Base-by-base conservation (phyloP, 371 early-diverging fungal species). In the Nematocida minor region DNA sequence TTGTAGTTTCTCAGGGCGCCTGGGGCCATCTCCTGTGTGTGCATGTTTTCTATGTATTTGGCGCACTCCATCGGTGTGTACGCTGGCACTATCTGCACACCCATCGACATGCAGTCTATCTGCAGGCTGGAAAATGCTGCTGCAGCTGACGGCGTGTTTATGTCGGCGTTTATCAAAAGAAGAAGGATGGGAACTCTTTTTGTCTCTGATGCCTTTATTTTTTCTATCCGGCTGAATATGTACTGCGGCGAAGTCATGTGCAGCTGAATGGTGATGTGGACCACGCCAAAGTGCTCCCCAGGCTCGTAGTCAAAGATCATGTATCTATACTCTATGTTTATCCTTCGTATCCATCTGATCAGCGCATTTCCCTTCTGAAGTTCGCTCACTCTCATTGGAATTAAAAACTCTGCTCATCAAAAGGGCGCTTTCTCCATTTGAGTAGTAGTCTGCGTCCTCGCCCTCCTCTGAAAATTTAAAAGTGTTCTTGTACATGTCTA, bases 381-480 rank as follows among this genome's bases (percentile, higher is more conserved):
- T 40, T 69, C 69, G 22, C 22, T 42, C 22, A 32, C 69, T n/a
- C 41, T 34, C 44, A 55, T 54, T 22, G 9, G n/a, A 66, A 2
- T 32, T 34, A 69, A 69, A 69, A 69, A 69, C 69, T 60, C 69
- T 54, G 32, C 36, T 41, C 71, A 70, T 70, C 16, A 70, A 40
- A 48, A 70, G 9, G 18, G 71, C 25, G 18, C 14, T 49, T 49
- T 70, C 71, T 57, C 38, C 38, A 29, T 70, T 38, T 38, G 60
- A 25, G 34, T 70, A 70, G 63, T 70, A 70, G n/a, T 42, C 42
- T 32, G 9, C 7, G 27, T 60, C 62, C 29, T 34, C 55, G 20
- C 25, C 22, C 32, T 62, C 63, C 48, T 47, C 25, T 9, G 18
- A 11, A 62, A 70, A 70, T 0, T 38, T n/a, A 46, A 70, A 62